These are phyloP conservation scores for Amylocarpus encephaloides DNA, from an alignment of 2,329 filamentous ascomycete genomes.

Conservation along the genomic window DNA sequence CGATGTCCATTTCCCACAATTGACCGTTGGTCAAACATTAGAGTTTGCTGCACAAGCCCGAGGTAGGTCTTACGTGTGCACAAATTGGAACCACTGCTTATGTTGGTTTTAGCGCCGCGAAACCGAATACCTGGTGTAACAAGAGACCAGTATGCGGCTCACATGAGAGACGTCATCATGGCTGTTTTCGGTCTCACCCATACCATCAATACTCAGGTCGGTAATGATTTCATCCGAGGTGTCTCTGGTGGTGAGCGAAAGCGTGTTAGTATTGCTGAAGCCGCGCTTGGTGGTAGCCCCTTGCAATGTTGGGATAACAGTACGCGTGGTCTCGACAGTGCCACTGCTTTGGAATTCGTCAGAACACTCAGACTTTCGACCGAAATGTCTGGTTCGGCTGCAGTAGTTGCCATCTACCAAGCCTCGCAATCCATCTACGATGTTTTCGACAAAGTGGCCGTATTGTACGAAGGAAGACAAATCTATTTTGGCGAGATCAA, in stretches of 20 bases:
- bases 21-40: slow-evolving; percentile 69
- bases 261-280: slow-evolving; percentile 77
- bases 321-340: slow-evolving; percentile 68
- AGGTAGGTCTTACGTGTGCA: slow-evolving; percentile 7
- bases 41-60: slow-evolving; percentile 65
- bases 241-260: slow-evolving; percentile 68
- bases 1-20: slow-evolving; percentile 70
- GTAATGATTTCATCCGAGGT: slow-evolving; percentile 67
- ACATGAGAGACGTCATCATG: slow-evolving; percentile 50
- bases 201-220: slow-evolving; percentile 66
- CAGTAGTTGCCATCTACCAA: slow-evolving; percentile 65
- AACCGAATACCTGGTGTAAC: slow-evolving; percentile 57
- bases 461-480: slow-evolving; percentile 70
- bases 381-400: slow-evolving; percentile 56
- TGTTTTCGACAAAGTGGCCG: slow-evolving; percentile 67
- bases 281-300: slow-evolving; percentile 46
- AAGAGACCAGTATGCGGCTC: slow-evolving; percentile 48
- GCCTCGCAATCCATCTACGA: slow-evolving; percentile 64
- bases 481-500: slow-evolving; percentile 65
- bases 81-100: neutral
- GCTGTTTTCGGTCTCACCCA: slow-evolving; percentile 69
- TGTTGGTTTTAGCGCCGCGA: slow-evolving; percentile 46
- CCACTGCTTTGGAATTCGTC: slow-evolving; percentile 67
- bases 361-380: slow-evolving; percentile 58
- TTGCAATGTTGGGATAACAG: slow-evolving; percentile 68